Evolutionary conservation across 2,329 filamentous ascomycete species (phyloP).

Genomic region (Epichloe festucae): DNA sequence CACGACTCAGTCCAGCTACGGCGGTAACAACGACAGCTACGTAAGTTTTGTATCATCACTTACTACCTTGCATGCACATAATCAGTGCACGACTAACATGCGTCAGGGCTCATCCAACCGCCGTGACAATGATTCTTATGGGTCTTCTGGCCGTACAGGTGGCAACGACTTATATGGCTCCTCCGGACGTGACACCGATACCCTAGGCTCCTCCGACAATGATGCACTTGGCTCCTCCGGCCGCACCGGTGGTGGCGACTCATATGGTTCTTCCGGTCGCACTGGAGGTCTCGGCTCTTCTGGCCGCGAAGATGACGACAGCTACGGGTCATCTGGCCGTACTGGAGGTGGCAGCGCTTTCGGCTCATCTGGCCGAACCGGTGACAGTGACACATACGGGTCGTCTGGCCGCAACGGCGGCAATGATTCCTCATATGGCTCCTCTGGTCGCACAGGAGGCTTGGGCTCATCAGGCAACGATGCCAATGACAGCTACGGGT

Average conservation of each 20-base stretch:
- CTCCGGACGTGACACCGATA: background rate
- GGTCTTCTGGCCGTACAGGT: slow-evolving; percentile 8
- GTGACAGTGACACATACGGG: slow-evolving; percentile 9
- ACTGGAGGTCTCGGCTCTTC: slow-evolving; percentile 1
- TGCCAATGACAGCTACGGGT: slow-evolving; percentile 8
- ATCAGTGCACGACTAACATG: background rate
- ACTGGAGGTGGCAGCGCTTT: too few species aligned
- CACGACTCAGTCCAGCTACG: slow-evolving; percentile 14
- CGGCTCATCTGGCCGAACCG: slow-evolving; percentile 8
- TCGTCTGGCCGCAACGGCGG: slow-evolving; percentile 8
- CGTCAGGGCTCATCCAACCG: slow-evolving; percentile 11
- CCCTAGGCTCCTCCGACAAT: too few species aligned
- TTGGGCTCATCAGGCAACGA: slow-evolving; percentile 10
- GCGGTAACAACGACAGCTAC: slow-evolving; percentile 16
- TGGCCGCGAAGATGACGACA: background rate
- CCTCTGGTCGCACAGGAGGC: background rate
- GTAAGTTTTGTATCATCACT: slow-evolving; percentile 7
- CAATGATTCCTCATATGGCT: slow-evolving; percentile 7
- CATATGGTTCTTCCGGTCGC: too few species aligned
- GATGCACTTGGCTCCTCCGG: too few species aligned
- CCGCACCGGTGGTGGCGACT: too few species aligned
- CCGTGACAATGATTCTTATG: slow-evolving; percentile 11
- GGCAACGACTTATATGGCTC: slow-evolving; percentile 11
- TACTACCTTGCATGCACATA: background rate
- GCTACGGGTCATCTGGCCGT: slow-evolving; percentile 8